Evolutionary conservation across 208 protist genomes (phyloP).

Genomic region (Naegleria lovaniensis): DNA sequence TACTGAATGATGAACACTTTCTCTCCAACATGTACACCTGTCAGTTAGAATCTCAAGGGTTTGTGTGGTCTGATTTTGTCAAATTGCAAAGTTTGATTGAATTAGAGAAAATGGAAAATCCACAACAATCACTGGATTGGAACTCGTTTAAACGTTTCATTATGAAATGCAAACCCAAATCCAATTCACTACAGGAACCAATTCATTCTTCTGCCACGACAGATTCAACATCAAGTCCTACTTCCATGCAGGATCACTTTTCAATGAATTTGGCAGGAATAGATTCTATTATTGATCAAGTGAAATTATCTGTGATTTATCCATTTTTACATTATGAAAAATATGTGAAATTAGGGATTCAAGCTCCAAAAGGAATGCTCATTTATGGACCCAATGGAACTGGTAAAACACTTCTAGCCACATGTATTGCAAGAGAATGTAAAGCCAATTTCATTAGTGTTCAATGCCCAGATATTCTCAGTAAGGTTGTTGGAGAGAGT

Average conservation of each 20-base stretch:
- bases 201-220: neutral
- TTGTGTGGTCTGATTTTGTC: constrained; percentile 8
- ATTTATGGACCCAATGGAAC: constrained; percentile 87
- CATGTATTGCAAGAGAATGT: constrained; percentile 62
- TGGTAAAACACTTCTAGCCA: constrained; percentile 82
- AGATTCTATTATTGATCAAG: constrained; percentile 14
- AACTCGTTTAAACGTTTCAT: too few relatives aligned
- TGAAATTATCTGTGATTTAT: constrained; percentile 39
- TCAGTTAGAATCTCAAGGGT: neutral
- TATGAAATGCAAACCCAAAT: neutral
- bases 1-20: too few relatives aligned
- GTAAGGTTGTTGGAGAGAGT: constrained; percentile 73
- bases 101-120: neutral
- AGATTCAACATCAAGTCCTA: neutral
- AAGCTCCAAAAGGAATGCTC: constrained; percentile 91
- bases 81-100: neutral
- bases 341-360: constrained; percentile 98
- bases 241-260: too few relatives aligned
- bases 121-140: too few relatives aligned
- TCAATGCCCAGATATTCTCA: constrained; percentile 44
- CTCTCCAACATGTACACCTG: neutral
- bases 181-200: neutral
- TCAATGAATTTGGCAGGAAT: constrained; percentile 18
- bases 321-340: constrained; percentile 98
- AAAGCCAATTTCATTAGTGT: constrained; percentile 19